phyloP scores from a whole-genome alignment of 768 basidiomycete genomes.

The Kwoniella pini region DNA sequence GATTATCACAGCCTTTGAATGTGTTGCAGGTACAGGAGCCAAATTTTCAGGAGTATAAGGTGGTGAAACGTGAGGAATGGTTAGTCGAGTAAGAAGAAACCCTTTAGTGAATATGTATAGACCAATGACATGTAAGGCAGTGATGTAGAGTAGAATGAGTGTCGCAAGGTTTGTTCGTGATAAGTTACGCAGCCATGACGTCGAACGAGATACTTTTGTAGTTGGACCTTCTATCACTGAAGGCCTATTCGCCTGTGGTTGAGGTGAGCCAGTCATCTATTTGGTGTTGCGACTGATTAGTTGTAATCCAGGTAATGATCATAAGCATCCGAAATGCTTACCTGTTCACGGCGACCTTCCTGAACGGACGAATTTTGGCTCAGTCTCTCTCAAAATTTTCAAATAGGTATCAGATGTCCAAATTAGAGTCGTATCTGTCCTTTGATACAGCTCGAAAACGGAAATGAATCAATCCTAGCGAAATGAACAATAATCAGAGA shows the following conservation, averaged over 20 bases:
- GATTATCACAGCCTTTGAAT: constrained; percentile 77
- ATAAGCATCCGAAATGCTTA: too few relatives aligned
- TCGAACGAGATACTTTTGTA: constrained; percentile 3
- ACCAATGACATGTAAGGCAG: constrained; percentile 69
- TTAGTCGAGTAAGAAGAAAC: constrained; percentile 78
- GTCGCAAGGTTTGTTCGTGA: constrained; percentile 44
- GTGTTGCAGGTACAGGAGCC: constrained; percentile 62
- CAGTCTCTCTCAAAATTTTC: too few relatives aligned
- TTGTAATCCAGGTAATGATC: too few relatives aligned
- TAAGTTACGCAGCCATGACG: constrained; percentile 28
- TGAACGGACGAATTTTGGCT: too few relatives aligned
- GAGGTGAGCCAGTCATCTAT: background rate
- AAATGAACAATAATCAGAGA: too few relatives aligned
- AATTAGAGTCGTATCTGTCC: too few relatives aligned
- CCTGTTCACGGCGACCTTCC: too few relatives aligned
- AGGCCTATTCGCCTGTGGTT: background rate
- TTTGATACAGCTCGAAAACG: too few relatives aligned
- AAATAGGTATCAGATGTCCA: too few relatives aligned
- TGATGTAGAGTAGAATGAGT: constrained; percentile 56
- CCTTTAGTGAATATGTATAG: constrained; percentile 89
- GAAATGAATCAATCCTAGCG: too few relatives aligned
- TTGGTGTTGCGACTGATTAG: background rate
- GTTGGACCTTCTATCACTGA: background rate
- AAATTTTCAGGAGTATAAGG: constrained; percentile 44
- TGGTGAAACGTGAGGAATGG: constrained; percentile 64